A percentile compares a stretch with the other conserved stretches of the same genome.
These are phyloP conservation scores for Trifolium dubium DNA, from an alignment of 306 rosid genomes.

Conservation along the genomic window DNA sequence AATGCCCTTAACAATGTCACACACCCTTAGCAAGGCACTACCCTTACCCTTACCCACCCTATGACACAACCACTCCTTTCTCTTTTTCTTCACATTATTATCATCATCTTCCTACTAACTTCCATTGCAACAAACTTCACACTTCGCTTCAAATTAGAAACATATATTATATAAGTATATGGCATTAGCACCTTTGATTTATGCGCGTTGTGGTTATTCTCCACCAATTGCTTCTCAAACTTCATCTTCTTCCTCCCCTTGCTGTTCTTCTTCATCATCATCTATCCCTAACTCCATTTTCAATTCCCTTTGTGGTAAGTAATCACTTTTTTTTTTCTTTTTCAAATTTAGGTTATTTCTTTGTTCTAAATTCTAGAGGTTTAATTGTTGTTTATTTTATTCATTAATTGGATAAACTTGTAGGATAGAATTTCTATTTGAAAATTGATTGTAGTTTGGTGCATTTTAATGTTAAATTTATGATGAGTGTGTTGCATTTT, in stretches of 20 bases:
- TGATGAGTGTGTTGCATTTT: background rate
- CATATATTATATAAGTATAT: slow-evolving; percentile 6
- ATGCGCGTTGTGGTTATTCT: slow-evolving; percentile 24
- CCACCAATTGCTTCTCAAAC: slow-evolving; percentile 26
- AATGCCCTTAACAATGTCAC: background rate
- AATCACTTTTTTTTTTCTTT: background rate
- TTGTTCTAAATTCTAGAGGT: slow-evolving; percentile 18
- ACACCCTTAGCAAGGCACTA: background rate
- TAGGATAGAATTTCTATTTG: background rate
- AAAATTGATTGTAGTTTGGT: slow-evolving; percentile 8
- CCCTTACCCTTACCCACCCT: background rate
- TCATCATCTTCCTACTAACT: background rate
- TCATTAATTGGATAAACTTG: background rate
- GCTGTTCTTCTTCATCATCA: slow-evolving; percentile 36
- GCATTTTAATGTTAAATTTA: background rate
- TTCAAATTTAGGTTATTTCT: background rate
- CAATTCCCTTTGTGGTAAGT: slow-evolving; percentile 40
- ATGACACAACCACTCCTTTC: background rate
- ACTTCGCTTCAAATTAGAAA: background rate
- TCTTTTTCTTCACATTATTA: background rate
- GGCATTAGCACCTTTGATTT: slow-evolving; percentile 33
- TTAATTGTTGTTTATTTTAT: slow-evolving; percentile 14
- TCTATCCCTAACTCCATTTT: slow-evolving; percentile 17
- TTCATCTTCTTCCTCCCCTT: slow-evolving; percentile 33
- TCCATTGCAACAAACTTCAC: background rate